Base-by-base conservation (phyloP, 2,329 filamentous ascomycete genomes). In the Claviceps cyperi region DNA sequence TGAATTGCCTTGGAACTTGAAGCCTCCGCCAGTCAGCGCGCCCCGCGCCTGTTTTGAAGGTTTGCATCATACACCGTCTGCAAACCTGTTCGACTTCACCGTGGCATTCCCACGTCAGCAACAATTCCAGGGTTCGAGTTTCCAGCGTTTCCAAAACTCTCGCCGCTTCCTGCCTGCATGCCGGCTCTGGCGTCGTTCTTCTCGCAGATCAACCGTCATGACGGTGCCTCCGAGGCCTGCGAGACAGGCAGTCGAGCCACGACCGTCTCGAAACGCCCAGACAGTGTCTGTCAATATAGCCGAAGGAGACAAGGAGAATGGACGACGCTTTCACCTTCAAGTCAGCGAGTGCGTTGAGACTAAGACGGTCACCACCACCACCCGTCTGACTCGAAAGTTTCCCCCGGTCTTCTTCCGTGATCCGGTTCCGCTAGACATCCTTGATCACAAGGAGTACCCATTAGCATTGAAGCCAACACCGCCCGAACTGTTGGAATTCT, bases 381-480 rank as follows among this genome's bases (percentile, higher is more conserved):
- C 89, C 0, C 94, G 88, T 0, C 94, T 90, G 1, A 86, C 88
- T 56, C 82, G 65, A 75, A 87, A 67, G 66, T 94, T 92, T 57
- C 90, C 91, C 45, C 88, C 88, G n/a, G 73, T 96, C 51, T 74
- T 86, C 50, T 80, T 95, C 57, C 81, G 80, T 56, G 78, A 86
- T 52, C 84, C 87, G 22, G 78, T 79, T 49, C 78, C 81, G 48
- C 75, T 89, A 36, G 72, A 77, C 52, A 76, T 82, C 49, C 78
- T 95, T 51, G 89, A 97, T 65, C 75, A 84, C 14, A 94, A 94
- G 64, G 81, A 92, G 59, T 98, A 94, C 64, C 92, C 92, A 39
- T 73, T 98, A 32, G 91, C 91, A 38, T 76, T 78, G 54, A 82
- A 86, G 47, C 84, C 87, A 1, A 94, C 90, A 1, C 92, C 92